phyloP scores from a whole-genome alignment of 2,329 filamentous ascomycete species.

The Colletotrichum sp. region DNA sequence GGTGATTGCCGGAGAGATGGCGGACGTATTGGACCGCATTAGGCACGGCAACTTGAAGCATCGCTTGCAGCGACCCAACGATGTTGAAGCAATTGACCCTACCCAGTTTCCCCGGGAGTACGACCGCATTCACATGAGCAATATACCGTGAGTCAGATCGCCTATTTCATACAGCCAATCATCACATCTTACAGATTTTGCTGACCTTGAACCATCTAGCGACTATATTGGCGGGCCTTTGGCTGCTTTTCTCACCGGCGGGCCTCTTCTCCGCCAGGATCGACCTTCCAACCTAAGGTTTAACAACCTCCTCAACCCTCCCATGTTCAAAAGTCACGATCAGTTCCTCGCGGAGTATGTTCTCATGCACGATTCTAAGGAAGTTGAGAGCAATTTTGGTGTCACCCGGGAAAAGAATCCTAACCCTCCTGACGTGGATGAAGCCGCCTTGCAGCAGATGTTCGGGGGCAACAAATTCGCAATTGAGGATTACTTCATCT shows the following conservation, averaged over 20 bases:
- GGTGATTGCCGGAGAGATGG: conserved; percentile 33
- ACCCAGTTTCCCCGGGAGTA: conserved; percentile 28
- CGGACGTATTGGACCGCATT: conserved; percentile 29
- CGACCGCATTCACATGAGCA: conserved; percentile 34
- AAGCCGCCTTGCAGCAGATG: neutral
- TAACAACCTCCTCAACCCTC: conserved; percentile 30
- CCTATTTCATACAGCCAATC: neutral
- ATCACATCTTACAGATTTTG: neutral
- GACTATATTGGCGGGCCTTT: conserved; percentile 34
- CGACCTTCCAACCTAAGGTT: conserved; percentile 27
- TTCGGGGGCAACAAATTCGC: conserved; percentile 6
- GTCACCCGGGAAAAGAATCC: conserved; percentile 13
- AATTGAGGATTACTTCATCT: conserved; percentile 25
- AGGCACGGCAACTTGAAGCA: conserved; percentile 23
- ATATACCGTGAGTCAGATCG: conserved; percentile 26
- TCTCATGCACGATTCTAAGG: conserved; percentile 29
- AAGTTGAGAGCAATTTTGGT: conserved; percentile 29
- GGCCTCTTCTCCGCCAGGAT: conserved; percentile 28
- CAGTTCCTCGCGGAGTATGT: conserved; percentile 33
- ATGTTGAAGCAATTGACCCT: conserved; percentile 15
- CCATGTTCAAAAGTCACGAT: conserved; percentile 26
- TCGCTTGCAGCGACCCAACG: neutral
- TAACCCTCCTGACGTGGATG: neutral
- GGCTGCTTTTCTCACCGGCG: conserved; percentile 25
- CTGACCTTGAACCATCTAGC: neutral